Evolutionary conservation across 2,329 filamentous ascomycete species (phyloP), one percentile per base, ranked within the genome.

Genomic region (Phialemoniopsis sp.): DNA sequence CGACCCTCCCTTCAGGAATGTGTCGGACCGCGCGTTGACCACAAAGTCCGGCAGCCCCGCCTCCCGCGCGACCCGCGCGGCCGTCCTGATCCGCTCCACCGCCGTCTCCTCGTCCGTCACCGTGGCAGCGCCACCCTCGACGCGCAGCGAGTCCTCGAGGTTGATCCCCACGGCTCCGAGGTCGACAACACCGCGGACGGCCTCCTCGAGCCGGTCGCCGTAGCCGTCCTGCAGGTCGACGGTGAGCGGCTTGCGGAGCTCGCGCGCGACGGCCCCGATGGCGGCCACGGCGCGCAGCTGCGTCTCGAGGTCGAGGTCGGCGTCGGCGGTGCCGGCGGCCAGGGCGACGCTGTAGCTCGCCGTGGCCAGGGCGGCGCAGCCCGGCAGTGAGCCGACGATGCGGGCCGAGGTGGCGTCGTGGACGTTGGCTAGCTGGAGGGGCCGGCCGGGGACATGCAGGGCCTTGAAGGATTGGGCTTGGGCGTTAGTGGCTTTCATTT

Each of bases 121-220:
- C 8, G 51, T 43, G 0, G 55, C 54, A 1, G 57, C 58, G 21
- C 10, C 21, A 26, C 21, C 21, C 6, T 10, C 21, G 21, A 10
- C 51, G 10, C 57, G 63, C 32, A 67, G 60, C 26, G 61, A 60
- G 43, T 78, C 74, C 45, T 78, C 73, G 3, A 78, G 50, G 46
- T 79, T 78, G 37, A 65, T 64, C 1, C 73, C 72, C 13, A 73
- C 72, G 0, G 60, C 73, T 2, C 71, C 73, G 0, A 67, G 40
- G 4, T 60, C 54, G 28, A 77, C 63, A 3, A 69, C 52, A 5
- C 51, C 51, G 10, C 49, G 47, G 10, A 32, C 15, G 30, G 30
- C 30, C 6, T 5, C 5, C 30, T 5, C 30, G 30, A 32, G 30
- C 30, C 13, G 30, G 6, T 6, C 30, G 30, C 30, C 30, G 30